A percentile compares a stretch with the other conserved stretches of the same genome.
phyloP scores from a whole-genome alignment of 1,139 yeast genomes.

The Geotrichum reessii region DNA sequence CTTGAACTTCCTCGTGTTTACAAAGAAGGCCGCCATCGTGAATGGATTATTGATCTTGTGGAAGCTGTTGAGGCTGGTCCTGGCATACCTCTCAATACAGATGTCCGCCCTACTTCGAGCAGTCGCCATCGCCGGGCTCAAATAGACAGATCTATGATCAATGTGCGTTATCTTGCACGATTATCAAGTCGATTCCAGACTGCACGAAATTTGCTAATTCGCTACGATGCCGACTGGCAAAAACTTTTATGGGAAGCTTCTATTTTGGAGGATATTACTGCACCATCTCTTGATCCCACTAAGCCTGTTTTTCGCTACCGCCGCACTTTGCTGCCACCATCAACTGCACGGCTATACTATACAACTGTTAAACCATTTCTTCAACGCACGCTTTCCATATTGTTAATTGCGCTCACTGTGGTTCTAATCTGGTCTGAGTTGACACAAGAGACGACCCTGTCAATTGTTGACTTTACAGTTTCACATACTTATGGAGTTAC shows the following conservation, averaged over 20 bases:
- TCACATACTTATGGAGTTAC: slow-evolving; percentile 32
- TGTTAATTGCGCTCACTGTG: slow-evolving; percentile 46
- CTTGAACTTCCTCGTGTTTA: slow-evolving; percentile 39
- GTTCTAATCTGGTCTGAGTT: slow-evolving; percentile 66
- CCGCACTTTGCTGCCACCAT: slow-evolving; percentile 36
- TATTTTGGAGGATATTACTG: slow-evolving; percentile 34
- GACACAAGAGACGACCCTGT: slow-evolving; percentile 60
- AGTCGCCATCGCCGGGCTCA: slow-evolving; percentile 16
- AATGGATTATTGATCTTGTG: slow-evolving; percentile 38
- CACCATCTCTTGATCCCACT: slow-evolving; percentile 11
- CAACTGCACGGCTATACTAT: slow-evolving; percentile 39
- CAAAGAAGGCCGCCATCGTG: slow-evolving; percentile 35
- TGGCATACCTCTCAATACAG: slow-evolving; percentile 15
- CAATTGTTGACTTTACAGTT: slow-evolving; percentile 52
- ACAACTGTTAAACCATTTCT: slow-evolving; percentile 44
- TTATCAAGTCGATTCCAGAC: slow-evolving; percentile 26
- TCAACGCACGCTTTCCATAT: slow-evolving; percentile 39
- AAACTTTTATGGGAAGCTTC: slow-evolving; percentile 39
- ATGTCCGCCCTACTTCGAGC: slow-evolving; percentile 17
- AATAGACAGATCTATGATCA: slow-evolving; percentile 27
- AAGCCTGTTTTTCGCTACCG: slow-evolving; percentile 31
- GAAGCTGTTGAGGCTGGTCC: slow-evolving; percentile 29
- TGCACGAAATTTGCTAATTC: slow-evolving; percentile 29
- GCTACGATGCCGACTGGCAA: slow-evolving; percentile 40
- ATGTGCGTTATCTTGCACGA: slow-evolving; percentile 29